Percentiles rank a stretch among this genome's conserved stretches.
Evolutionary conservation across 306 rosid genomes (phyloP).

Genomic region (Fragaria iinumae): DNA sequence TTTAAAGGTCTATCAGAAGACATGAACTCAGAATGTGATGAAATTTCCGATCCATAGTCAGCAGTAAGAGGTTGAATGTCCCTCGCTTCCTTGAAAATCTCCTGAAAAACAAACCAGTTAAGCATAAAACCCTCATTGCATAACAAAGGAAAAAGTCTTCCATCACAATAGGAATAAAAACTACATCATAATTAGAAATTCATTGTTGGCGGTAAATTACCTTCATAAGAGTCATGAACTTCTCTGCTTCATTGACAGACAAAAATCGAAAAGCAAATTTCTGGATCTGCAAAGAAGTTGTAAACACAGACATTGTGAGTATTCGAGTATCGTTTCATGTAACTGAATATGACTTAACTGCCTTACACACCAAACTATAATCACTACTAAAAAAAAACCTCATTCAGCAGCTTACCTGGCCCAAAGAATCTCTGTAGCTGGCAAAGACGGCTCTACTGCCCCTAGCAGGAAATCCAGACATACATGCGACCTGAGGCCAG

Average conservation of each 20-base stretch:
- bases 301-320: background rate
- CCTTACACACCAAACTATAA: background rate
- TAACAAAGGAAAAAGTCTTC: slow-evolving; percentile 3
- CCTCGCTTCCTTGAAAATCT: slow-evolving; percentile 45
- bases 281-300: slow-evolving; percentile 50
- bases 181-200: background rate
- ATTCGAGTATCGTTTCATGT: background rate
- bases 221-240: slow-evolving; percentile 57
- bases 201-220: slow-evolving; percentile 28
- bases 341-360: background rate
- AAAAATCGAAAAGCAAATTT: slow-evolving; percentile 78
- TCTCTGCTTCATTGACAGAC: slow-evolving; percentile 52
- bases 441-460: slow-evolving; percentile 64
- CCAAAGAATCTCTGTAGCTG: slow-evolving; percentile 56
- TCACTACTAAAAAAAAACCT: background rate
- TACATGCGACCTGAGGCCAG: slow-evolving; percentile 88
- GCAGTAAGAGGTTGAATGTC: slow-evolving; percentile 45
- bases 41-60: slow-evolving; percentile 61
- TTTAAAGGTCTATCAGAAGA: slow-evolving; percentile 48
- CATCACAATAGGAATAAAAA: slow-evolving; percentile 5
- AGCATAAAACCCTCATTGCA: slow-evolving; percentile 9
- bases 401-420: slow-evolving; percentile 46
- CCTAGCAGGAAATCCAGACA: slow-evolving; percentile 68
- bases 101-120: slow-evolving; percentile 43
- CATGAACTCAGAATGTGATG: slow-evolving; percentile 59